These are phyloP conservation scores for Colletotrichum lini DNA, from an alignment of 2,329 filamentous ascomycete species.

Conservation along the genomic window DNA sequence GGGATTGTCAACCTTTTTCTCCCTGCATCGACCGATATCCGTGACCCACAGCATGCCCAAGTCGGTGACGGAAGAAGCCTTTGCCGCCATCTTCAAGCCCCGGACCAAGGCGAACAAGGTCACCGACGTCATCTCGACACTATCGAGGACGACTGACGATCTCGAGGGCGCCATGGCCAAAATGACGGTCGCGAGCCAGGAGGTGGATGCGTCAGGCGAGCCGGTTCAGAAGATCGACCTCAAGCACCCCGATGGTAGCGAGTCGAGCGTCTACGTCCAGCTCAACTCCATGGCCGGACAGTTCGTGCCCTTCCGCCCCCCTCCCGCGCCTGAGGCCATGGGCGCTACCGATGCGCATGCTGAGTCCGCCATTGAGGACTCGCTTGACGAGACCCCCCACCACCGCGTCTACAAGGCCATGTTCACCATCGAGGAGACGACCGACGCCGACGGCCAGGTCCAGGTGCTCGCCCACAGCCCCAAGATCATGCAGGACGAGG, in stretches of 20 bases:
- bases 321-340: constrained; percentile 81
- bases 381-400: constrained; percentile 52
- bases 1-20: constrained; percentile 93
- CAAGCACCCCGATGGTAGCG: constrained; percentile 69
- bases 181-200: constrained; percentile 62
- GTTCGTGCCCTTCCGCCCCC: constrained; percentile 86
- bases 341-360: constrained; percentile 50
- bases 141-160: constrained; percentile 72
- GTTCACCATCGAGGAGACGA: constrained; percentile 77
- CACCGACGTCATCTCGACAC: constrained; percentile 76
- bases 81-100: constrained; percentile 85
- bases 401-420: constrained; percentile 74
- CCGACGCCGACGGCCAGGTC: constrained; percentile 71
- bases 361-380: constrained; percentile 55
- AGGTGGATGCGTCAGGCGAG: constrained; percentile 60
- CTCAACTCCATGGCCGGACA: constrained; percentile 78
- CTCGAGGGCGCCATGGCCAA: constrained; percentile 71
- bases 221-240: constrained; percentile 66
- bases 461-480: constrained; percentile 74
- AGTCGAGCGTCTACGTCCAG: constrained; percentile 74
- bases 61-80: constrained; percentile 79
- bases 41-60: constrained; percentile 86
- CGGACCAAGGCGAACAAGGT: constrained; percentile 66
- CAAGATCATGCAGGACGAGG: constrained; percentile 65
- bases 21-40: constrained; percentile 93